These are phyloP conservation scores for Entamoeba histolytica DNA, from an alignment of 208 protist genomes.

Conservation along the genomic window DNA sequence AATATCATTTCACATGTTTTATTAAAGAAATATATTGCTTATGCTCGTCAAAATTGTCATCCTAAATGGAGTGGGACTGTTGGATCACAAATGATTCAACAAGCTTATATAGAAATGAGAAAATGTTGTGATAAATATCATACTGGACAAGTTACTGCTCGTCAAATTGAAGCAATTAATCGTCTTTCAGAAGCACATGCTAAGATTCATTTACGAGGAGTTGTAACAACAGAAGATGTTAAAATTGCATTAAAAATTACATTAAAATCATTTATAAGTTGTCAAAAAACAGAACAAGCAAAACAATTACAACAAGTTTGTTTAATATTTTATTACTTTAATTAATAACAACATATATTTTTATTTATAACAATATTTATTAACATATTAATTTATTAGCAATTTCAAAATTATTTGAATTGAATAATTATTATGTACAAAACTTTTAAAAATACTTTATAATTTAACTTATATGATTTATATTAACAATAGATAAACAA, in stretches of 20 bases:
- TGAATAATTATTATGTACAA: too few species aligned
- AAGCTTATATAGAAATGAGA: too few species aligned
- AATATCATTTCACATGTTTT: not conserved
- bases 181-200: constrained; percentile 65
- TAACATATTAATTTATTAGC: too few species aligned
- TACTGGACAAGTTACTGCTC: constrained; percentile 61
- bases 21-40: not conserved
- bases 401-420: too few species aligned
- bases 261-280: not conserved
- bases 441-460: too few species aligned
- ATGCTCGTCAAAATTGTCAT: not conserved
- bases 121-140: not conserved
- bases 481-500: too few species aligned
- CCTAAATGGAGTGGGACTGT: not conserved
- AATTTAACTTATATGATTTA: too few species aligned
- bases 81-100: not conserved
- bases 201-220: constrained; percentile 57
- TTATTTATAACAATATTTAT: too few species aligned
- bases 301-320: too few species aligned
- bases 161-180: constrained; percentile 92
- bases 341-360: too few species aligned
- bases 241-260: constrained; percentile 38
- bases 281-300: not conserved
- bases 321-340: too few species aligned
- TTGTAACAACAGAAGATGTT: constrained; percentile 56